A percentile compares a stretch with the other conserved stretches of the same genome.
These are phyloP conservation scores for Curvularia sp. DNA, from an alignment of 2,329 filamentous ascomycete genomes.

Conservation along the genomic window DNA sequence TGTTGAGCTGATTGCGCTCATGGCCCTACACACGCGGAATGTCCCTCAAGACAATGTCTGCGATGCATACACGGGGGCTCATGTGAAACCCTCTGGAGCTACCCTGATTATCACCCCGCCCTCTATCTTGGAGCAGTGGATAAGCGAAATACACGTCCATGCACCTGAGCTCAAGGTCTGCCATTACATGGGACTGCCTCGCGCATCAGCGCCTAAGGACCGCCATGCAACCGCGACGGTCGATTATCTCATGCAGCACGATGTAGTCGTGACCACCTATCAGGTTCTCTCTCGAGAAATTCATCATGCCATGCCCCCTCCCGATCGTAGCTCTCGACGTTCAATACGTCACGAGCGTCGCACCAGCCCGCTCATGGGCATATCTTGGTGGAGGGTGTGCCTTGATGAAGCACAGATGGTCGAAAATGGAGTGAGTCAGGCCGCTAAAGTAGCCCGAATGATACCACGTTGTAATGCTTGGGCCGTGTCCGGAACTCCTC, in stretches of 20 bases:
- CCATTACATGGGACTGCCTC: conserved; percentile 62
- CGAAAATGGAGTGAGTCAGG: conserved; percentile 83
- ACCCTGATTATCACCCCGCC: conserved; percentile 69
- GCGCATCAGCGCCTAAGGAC: conserved; percentile 37
- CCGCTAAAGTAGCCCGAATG: conserved; percentile 77
- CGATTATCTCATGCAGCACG: conserved; percentile 57
- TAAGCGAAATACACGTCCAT: conserved; percentile 64
- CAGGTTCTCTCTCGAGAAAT: conserved; percentile 79
- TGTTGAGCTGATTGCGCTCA: conserved; percentile 73
- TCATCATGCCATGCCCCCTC: conserved; percentile 74
- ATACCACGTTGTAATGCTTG: conserved; percentile 88
- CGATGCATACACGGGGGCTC: conserved; percentile 53
- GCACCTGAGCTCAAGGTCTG: conserved; percentile 63
- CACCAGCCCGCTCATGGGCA: conserved; percentile 77
- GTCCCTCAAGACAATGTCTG: conserved; percentile 27
- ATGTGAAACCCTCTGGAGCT: conserved; percentile 60
- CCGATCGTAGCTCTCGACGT: conserved; percentile 71
- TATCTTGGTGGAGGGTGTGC: conserved; percentile 86
- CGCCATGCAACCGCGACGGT: conserved; percentile 51
- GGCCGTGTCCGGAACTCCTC: conserved; percentile 90
- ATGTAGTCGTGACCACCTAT: conserved; percentile 70
- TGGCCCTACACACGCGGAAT: conserved; percentile 66
- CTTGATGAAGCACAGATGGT: conserved; percentile 87
- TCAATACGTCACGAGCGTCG: conserved; percentile 69
- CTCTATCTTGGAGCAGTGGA: conserved; percentile 69